Percentiles rank a stretch among this genome's conserved stretches.
Conservation (phyloP, 2,329 filamentous ascomycete genomes). For the Trichoderma atroviride region DNA sequence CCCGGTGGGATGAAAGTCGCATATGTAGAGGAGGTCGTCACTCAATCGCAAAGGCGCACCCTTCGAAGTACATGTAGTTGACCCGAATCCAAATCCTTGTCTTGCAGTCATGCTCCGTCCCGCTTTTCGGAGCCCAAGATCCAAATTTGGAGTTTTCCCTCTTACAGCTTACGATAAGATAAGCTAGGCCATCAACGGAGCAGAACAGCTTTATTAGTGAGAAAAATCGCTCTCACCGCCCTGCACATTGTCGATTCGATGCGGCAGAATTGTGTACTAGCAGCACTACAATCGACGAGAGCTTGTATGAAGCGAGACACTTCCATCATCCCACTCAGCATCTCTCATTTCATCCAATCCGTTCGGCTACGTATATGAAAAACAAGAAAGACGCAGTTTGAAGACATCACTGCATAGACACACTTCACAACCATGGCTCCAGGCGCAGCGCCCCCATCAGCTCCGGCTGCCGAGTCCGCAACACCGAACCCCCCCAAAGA, state of each 20-base stretch:
- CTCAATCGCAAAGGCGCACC: conserved; percentile 7
- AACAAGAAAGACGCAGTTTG: not conserved
- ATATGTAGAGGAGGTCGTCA: not conserved
- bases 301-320: conserved; percentile 7
- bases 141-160: conserved; percentile 15
- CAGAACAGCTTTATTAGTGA: not conserved
- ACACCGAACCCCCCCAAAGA: conserved; percentile 34
- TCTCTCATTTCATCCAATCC: not conserved
- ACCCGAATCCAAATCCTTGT: not conserved
- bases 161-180: conserved; percentile 19
- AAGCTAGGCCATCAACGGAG: not conserved
- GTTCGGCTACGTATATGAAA: not conserved
- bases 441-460: conserved; percentile 26
- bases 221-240: conserved; percentile 23
- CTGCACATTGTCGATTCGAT: not conserved
- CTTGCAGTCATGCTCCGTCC: not conserved
- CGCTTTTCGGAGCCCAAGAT: conserved; percentile 3
- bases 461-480: conserved; percentile 27
- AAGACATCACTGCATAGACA: not conserved
- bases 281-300: not conserved
- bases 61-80: not conserved
- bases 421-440: conserved; percentile 22
- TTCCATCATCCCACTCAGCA: not conserved
- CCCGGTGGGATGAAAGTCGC: not conserved
- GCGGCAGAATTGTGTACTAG: conserved; percentile 28